phyloP scores from a whole-genome alignment of 208 protist genomes.

The Trypanosoma cruzi region DNA sequence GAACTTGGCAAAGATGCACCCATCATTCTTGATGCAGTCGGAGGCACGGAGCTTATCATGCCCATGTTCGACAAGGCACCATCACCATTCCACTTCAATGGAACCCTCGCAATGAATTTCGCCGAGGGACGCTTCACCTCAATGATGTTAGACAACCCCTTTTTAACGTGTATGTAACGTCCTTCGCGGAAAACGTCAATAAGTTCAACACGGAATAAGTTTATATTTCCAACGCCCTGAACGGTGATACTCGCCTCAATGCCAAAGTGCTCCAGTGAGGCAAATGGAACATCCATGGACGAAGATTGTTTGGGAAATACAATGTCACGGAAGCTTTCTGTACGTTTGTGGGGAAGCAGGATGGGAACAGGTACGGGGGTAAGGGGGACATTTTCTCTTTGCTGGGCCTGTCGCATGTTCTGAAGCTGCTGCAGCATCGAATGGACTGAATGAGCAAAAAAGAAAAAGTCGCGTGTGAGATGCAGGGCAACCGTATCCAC shows the following conservation, averaged over 20 bases:
- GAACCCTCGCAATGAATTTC: conserved; percentile 60
- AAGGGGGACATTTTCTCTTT: neutral
- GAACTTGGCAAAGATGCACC: neutral
- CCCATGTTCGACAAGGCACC: neutral
- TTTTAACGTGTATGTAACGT: conserved; percentile 43
- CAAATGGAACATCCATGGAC: neutral
- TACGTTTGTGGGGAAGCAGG: neutral
- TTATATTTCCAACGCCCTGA: conserved; percentile 60
- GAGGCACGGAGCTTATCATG: neutral
- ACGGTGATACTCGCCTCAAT: conserved; percentile 46
- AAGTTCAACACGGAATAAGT: conserved; percentile 37
- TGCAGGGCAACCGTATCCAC: conserved; percentile 49
- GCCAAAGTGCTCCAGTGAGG: conserved; percentile 10
- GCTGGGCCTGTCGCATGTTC: neutral
- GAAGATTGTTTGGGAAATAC: neutral
- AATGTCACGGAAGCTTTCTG: neutral
- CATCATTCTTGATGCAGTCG: neutral
- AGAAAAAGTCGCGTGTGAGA: conserved; percentile 72
- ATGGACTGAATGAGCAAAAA: conserved; percentile 47
- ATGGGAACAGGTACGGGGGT: neutral
- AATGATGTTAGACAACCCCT: conserved; percentile 31
- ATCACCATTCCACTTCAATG: conserved; percentile 21
- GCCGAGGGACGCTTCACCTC: conserved; percentile 45
- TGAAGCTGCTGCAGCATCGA: conserved; percentile 27
- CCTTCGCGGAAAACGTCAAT: conserved; percentile 52